Evolutionary conservation across 352 stramenopile species (phyloP), one percentile per base, ranked within the genome.

Genomic region (Halophytophthora batemanensis): DNA sequence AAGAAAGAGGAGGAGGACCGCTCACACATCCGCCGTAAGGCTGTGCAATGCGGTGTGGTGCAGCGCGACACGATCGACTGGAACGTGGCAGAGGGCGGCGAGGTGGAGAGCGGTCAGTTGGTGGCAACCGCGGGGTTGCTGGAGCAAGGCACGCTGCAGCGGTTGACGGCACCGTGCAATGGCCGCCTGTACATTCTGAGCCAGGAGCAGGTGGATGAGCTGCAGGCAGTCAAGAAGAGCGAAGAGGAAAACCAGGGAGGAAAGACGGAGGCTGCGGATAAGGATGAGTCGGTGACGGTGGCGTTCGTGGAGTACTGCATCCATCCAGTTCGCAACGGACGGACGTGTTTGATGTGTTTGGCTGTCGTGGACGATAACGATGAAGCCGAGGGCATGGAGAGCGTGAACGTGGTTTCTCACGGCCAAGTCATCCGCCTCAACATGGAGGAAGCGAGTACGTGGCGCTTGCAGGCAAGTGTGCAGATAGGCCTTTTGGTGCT

Each of bases 381-480:
- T 6, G 68, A 84, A 29, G 77, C 88, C 17, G 74, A 77, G 50
- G 76, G 82, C 18, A 67, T 81, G 60, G 71, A 84, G 45, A 86
- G 78, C 6, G 81, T 92, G 13, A 92, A 84, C 49, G 77, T 92
- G n/a, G 69, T 92, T 0, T 90, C 78, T 6, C 78, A 92, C 41
- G 81, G 81, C 36, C 81, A 93, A 96, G 60, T 97, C 71, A 78
- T 99, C 78, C 66, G 94, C 68, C 48, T 98, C 66, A 89, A 99
- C 80, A 70, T 99, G 63, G 53, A 99, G 80, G 87, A 98, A 99
- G 64, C 96, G 86, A 80, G 93, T 96, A 66, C 82, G 79, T 73
- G 73, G 69, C 48, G 49, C 31, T 50, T 86, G 64, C 1, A 87
- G 25, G 2, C 2, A 61, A 53, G 82, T 79, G 57, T 90, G 79